phyloP scores from a whole-genome alignment of 2,329 filamentous ascomycete genomes.

The Verticillium nubilum region DNA sequence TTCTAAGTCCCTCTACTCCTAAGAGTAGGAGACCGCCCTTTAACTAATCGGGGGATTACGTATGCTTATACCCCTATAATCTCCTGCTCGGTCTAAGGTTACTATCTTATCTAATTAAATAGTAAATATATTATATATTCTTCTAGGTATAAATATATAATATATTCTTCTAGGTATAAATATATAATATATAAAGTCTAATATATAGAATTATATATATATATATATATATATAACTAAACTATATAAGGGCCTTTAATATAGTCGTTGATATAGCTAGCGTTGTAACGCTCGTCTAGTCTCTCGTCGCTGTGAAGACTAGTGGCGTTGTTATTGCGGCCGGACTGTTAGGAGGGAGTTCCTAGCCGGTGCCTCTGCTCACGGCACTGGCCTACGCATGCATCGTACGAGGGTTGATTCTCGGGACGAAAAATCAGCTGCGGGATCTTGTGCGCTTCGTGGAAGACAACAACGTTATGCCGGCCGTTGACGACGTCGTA shows the following conservation, averaged over 20 bases:
- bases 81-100: too few relatives aligned
- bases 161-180: too few relatives aligned
- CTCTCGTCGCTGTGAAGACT: constrained; percentile 40
- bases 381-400: constrained; percentile 6
- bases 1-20: too few relatives aligned
- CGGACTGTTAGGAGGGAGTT: background rate
- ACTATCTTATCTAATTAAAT: too few relatives aligned
- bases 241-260: constrained; percentile 48
- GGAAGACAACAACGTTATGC: constrained; percentile 23
- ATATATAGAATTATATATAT: too few relatives aligned
- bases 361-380: background rate
- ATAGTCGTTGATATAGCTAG: constrained; percentile 64
- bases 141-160: too few relatives aligned
- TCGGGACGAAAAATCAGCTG: constrained; percentile 20
- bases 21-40: too few relatives aligned
- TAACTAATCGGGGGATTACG: too few relatives aligned
- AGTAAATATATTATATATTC: too few relatives aligned
- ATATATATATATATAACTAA: too few relatives aligned
- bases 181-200: too few relatives aligned
- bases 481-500: constrained; percentile 21
- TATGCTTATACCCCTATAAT: too few relatives aligned
- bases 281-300: constrained; percentile 51
- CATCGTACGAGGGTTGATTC: constrained; percentile 21
- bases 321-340: constrained; percentile 26
- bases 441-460: constrained; percentile 22